phyloP scores from a whole-genome alignment of 129 eudicot genomes.

The carrot (Daucus carota) region DNA sequence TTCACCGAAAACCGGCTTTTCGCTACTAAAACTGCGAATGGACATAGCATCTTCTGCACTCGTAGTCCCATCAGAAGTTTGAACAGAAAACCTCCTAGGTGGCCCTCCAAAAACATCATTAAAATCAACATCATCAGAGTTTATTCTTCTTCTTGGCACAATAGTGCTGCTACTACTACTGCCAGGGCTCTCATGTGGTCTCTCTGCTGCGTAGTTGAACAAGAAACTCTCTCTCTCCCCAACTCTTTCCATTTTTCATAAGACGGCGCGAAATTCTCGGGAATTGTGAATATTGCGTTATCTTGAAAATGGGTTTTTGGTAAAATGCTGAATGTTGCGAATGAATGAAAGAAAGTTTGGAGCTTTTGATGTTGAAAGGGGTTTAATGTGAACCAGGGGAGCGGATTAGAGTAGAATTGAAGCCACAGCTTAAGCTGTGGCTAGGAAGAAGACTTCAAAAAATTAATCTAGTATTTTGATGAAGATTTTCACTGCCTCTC shows the following conservation, averaged over 20 bases:
- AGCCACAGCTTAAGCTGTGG: conserved; percentile 6
- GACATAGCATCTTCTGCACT: conserved; percentile 13
- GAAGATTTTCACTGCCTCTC: no score
- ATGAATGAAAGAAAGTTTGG: background rate
- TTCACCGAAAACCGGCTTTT: conserved; percentile 75
- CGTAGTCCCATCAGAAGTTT: conserved; percentile 28
- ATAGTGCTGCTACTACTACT: background rate
- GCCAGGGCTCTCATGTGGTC: conserved; percentile 31
- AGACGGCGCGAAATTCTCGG: conserved; percentile 4
- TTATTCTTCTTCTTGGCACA: conserved; percentile 18
- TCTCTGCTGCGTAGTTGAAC: conserved; percentile 24
- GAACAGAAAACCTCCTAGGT: conserved; percentile 58
- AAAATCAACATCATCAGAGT: conserved; percentile 71
- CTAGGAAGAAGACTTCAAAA: background rate
- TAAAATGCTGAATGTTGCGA: background rate
- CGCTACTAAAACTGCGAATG: conserved; percentile 23
- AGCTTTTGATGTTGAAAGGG: background rate
- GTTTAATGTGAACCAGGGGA: background rate
- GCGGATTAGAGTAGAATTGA: background rate
- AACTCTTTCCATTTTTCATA: conserved; percentile 43
- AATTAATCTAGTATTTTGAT: background rate
- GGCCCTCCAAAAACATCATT: conserved; percentile 97
- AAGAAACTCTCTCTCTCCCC: conserved; percentile 23
- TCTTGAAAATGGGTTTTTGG: conserved; percentile 3
- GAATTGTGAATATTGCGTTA: background rate